Conservation (phyloP, 768 basidiomycete species). For the Lentinula lateritia region DNA sequence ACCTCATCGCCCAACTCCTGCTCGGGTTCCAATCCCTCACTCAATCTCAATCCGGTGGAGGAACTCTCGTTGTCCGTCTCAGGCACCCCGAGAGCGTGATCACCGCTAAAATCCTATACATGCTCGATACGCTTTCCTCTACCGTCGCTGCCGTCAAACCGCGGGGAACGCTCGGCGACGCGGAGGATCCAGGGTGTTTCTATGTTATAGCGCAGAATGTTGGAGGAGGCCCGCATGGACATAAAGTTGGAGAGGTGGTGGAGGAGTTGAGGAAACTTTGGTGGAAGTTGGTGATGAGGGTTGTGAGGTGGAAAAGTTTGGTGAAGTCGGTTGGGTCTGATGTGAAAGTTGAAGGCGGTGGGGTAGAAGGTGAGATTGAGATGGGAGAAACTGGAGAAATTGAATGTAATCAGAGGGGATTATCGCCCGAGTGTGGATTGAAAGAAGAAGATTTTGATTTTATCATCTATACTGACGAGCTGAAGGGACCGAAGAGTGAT, state of each 20-base stretch:
- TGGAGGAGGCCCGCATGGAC: constrained; percentile 7
- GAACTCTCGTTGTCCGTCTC: constrained; percentile 18
- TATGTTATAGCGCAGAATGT: constrained; percentile 18
- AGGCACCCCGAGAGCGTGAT: constrained; percentile 14
- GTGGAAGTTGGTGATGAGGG: background rate
- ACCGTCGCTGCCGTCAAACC: constrained; percentile 16
- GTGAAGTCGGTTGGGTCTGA: background rate
- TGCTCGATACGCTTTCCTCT: constrained; percentile 18
- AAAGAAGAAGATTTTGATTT: background rate
- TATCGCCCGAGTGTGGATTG: background rate
- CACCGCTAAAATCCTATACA: constrained; percentile 19
- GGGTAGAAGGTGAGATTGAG: background rate
- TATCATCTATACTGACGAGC: background rate
- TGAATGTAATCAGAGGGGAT: background rate
- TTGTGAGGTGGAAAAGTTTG: background rate
- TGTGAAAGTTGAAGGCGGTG: background rate
- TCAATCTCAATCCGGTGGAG: background rate
- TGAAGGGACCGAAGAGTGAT: background rate
- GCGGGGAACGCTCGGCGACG: constrained; percentile 12
- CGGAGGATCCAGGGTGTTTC: constrained; percentile 17
- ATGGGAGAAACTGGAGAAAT: background rate
- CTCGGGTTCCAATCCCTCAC: constrained; percentile 14
- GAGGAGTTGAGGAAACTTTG: constrained; percentile 6
- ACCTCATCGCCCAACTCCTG: constrained; percentile 20
- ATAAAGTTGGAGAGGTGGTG: background rate